A percentile compares a stretch with the other conserved stretches of the same genome.
phyloP scores from a whole-genome alignment of 2,329 filamentous ascomycete genomes.

The Ophiostoma ulmi region DNA sequence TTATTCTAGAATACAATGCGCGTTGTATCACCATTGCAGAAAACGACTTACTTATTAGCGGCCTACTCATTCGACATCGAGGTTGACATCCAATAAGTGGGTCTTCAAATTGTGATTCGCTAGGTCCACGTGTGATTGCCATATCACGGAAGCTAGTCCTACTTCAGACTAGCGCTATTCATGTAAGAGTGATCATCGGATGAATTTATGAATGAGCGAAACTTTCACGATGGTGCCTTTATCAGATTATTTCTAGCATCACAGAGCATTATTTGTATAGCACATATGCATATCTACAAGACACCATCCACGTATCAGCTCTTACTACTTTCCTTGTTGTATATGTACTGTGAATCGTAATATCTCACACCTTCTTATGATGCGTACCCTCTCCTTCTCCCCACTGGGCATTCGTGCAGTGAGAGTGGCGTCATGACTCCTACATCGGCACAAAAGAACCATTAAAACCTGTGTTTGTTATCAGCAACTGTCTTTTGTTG shows the following conservation, averaged over 20 bases:
- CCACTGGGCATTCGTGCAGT: not conserved
- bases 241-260: not conserved
- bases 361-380: not conserved
- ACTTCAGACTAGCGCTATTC: not conserved
- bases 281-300: not conserved
- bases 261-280: too few species aligned
- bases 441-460: not conserved
- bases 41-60: too few species aligned
- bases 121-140: not conserved
- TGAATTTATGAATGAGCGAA: not conserved
- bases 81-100: not conserved
- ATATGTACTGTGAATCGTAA: not conserved
- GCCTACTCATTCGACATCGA: not conserved
- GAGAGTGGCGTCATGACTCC: not conserved
- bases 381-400: not conserved
- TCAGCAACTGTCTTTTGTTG: not conserved
- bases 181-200: constrained; percentile 5
- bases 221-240: not conserved
- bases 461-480: not conserved
- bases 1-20: too few species aligned
- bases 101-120: not conserved
- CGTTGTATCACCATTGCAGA: not conserved
- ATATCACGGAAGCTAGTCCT: not conserved
- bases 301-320: not conserved
- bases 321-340: not conserved